Evolutionary conservation across 176 grass and related monocot species (phyloP).

Genomic region (Oryza brachyantha): DNA sequence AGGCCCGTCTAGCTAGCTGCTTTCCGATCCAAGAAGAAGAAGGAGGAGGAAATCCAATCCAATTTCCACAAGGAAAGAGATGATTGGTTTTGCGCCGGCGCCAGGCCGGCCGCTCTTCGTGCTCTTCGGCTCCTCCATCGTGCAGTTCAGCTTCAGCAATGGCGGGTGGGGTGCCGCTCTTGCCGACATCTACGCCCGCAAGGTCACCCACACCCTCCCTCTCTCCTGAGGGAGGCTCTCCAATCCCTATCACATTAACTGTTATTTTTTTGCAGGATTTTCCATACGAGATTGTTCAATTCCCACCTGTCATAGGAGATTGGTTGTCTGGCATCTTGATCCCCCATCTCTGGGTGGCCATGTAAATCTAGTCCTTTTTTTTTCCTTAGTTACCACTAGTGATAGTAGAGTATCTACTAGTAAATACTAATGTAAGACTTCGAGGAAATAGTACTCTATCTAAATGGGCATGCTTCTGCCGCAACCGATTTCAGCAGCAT

Average conservation of each 20-base stretch:
- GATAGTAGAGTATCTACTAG: too few relatives aligned
- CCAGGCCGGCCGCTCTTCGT: conserved; percentile 42
- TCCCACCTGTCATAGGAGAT: background rate
- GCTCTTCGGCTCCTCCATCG: conserved; percentile 70
- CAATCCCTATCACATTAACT: background rate
- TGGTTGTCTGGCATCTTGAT: background rate
- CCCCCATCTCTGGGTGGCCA: background rate
- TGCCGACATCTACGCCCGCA: conserved; percentile 67
- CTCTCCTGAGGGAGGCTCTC: background rate
- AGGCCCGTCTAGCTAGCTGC: too few relatives aligned
- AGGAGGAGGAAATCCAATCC: background rate
- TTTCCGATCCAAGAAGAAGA: too few relatives aligned
- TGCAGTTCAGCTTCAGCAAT: conserved; percentile 71
- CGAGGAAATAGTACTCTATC: background rate
- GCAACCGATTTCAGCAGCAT: too few relatives aligned
- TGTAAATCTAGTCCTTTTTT: background rate
- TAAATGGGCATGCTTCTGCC: too few relatives aligned
- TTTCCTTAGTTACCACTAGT: too few relatives aligned
- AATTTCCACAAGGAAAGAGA: background rate
- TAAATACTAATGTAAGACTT: too few relatives aligned
- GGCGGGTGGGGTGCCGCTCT: conserved; percentile 59
- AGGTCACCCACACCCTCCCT: conserved; percentile 13
- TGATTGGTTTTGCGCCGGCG: background rate
- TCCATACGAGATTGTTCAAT: background rate
- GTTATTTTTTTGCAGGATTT: background rate